Percentiles rank a stretch among this genome's conserved stretches.
These are phyloP conservation scores for Trifolium pratense DNA, from an alignment of 306 rosid genomes.

Conservation along the genomic window DNA sequence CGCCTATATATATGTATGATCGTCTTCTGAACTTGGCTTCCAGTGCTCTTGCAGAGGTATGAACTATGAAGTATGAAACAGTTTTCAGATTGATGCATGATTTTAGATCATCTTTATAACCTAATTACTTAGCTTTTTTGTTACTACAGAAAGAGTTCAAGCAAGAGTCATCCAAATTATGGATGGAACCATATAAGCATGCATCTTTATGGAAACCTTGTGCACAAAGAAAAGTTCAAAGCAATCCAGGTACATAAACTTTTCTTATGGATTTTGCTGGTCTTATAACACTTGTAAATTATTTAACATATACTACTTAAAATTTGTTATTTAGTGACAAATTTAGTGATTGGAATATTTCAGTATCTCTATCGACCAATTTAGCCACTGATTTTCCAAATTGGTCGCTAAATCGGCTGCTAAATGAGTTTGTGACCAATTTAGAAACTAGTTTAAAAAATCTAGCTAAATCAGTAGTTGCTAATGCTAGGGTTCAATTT, in stretches of 20 bases:
- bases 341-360: too few species aligned
- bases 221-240: constrained; percentile 58
- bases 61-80: constrained; percentile 28
- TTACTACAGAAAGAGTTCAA: constrained; percentile 64
- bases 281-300: constrained; percentile 5
- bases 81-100: constrained; percentile 12
- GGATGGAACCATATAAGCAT: constrained; percentile 68
- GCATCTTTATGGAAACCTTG: constrained; percentile 85
- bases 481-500: too few species aligned
- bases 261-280: not conserved
- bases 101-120: constrained; percentile 24
- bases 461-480: too few species aligned
- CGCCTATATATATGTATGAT: constrained; percentile 70
- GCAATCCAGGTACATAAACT: constrained; percentile 51
- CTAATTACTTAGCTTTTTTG: constrained; percentile 35
- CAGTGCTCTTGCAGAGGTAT: constrained; percentile 74
- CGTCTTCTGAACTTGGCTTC: constrained; percentile 80
- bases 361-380: too few species aligned
- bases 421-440: too few species aligned
- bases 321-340: too few species aligned
- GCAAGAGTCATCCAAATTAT: constrained; percentile 65
- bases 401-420: too few species aligned
- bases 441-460: too few species aligned
- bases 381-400: too few species aligned
- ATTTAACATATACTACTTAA: not conserved